These are phyloP conservation scores for Eimeria zaria DNA, from an alignment of 169 alveolate species.

Conservation along the genomic window DNA sequence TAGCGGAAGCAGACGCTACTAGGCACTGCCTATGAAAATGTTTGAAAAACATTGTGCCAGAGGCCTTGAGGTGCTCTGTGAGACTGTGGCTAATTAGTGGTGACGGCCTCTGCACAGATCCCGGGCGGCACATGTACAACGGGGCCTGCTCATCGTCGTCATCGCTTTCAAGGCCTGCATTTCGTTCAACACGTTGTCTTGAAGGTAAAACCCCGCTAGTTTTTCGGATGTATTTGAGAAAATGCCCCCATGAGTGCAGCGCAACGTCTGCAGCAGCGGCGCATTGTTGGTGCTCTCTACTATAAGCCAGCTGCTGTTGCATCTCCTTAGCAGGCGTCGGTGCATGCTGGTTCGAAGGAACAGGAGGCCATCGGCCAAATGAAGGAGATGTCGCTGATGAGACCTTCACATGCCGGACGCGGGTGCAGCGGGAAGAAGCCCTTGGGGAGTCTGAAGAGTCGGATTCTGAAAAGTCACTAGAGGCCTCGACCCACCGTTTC, in stretches of 20 bases:
- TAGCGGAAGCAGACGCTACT: neutral
- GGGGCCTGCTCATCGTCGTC: slow-evolving; percentile 76
- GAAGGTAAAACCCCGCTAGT: slow-evolving; percentile 29
- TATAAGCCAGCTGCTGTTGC: neutral
- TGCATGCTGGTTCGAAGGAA: neutral
- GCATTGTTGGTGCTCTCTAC: too few species aligned
- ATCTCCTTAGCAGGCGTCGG: neutral
- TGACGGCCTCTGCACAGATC: slow-evolving; percentile 76
- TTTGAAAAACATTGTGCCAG: slow-evolving; percentile 63
- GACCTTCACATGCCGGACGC: neutral
- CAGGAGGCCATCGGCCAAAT: neutral
- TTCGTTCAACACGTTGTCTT: slow-evolving; percentile 26
- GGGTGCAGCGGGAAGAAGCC: neutral
- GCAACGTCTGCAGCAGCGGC: slow-evolving; percentile 24
- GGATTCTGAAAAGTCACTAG: slow-evolving; percentile 12
- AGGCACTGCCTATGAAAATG: slow-evolving; percentile 31
- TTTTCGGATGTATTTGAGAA: slow-evolving; percentile 32
- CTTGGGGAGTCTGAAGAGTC: neutral
- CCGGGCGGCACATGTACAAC: slow-evolving; percentile 75
- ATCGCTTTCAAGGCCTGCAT: slow-evolving; percentile 63
- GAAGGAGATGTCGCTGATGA: neutral
- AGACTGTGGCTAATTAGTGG: slow-evolving; percentile 69
- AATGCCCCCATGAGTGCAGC: slow-evolving; percentile 49
- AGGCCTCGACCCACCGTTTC: slow-evolving; percentile 9
- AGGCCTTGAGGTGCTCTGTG: slow-evolving; percentile 67